Evolutionary conservation across 345 rosid genomes (phyloP), one percentile per base, ranked within the genome.

Genomic region (Ceriops decandra): DNA sequence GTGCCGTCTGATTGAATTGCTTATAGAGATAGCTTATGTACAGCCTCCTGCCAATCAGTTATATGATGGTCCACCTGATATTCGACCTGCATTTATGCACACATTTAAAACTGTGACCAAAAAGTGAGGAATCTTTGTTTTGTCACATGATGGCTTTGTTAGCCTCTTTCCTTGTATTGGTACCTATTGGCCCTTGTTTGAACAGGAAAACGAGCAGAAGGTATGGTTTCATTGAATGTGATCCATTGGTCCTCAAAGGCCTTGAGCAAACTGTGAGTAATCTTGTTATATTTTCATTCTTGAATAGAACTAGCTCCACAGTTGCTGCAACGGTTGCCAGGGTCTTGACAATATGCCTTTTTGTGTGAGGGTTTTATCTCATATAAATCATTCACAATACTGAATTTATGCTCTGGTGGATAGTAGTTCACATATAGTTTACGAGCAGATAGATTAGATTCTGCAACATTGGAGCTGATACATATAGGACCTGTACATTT

Each of bases 71-170:
- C 91, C 88, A 53, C 96, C 98, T 72, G 96, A 92, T 76, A 71
- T 90, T 64, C 87, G 89, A 56, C 99, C 99, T 72, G 99, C 99
- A 82, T 95, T 95, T 88, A 47, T 74, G 64, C 99, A 95, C 75
- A 76, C 86, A 17, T 76, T 82, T 60, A 87, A 64, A 81, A 81
- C 86, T 57, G 65, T 80, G 77, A 63, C 75, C 20, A 80, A 81
- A 66, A 75, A 65, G 99, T 91, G 75, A 76, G 90, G 64, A 58
- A 57, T 47, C 75, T 72, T 28, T 64, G 68, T 72, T 72, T 62
- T 62, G 21, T 63, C 46, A 38, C 59, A 51, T 42, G 33, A 51
- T 72, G 59, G 57, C 10, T 52, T 52, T 36, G 5, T 38, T 57
- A 46, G 33, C 49, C 24, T 52, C 19, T 49, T 32, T 60, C 61